Conservation (phyloP, 768 basidiomycete genomes). For the Agrocybe praecox region DNA sequence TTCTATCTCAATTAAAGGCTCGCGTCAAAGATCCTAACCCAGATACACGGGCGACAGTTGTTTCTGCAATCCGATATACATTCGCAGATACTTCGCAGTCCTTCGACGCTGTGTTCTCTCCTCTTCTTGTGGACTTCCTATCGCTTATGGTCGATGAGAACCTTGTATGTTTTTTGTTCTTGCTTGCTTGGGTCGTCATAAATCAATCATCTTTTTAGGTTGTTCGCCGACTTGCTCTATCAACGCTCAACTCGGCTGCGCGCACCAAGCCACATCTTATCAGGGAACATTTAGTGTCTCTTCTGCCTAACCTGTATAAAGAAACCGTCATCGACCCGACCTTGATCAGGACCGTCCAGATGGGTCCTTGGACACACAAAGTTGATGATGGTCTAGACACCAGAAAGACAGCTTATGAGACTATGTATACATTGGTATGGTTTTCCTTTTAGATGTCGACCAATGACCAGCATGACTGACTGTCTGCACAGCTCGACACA, state of each 20-base stretch:
- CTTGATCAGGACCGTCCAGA: slow-evolving; percentile 88
- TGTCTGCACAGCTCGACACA: slow-evolving; percentile 72
- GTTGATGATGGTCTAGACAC: slow-evolving; percentile 97
- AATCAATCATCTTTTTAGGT: slow-evolving; percentile 48
- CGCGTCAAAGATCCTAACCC: slow-evolving; percentile 71
- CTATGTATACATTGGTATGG: slow-evolving; percentile 90
- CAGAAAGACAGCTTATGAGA: slow-evolving; percentile 96
- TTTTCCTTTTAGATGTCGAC: not conserved
- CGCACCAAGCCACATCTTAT: slow-evolving; percentile 93
- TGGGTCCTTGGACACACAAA: slow-evolving; percentile 97
- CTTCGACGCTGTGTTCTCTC: slow-evolving; percentile 90
- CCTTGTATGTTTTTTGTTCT: slow-evolving; percentile 53
- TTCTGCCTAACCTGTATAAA: slow-evolving; percentile 83
- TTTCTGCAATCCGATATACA: slow-evolving; percentile 92
- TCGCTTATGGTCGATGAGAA: slow-evolving; percentile 89
- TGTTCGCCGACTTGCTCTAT: slow-evolving; percentile 88
- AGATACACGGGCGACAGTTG: slow-evolving; percentile 82
- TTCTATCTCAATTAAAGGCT: slow-evolving; percentile 38
- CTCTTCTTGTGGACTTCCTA: slow-evolving; percentile 89
- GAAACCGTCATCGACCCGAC: slow-evolving; percentile 82
- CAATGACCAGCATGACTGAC: not conserved
- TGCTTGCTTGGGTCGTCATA: not conserved
- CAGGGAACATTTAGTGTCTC: slow-evolving; percentile 73
- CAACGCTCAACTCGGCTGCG: slow-evolving; percentile 91
- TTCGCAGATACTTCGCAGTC: slow-evolving; percentile 85